Evolutionary conservation across 805 yeast species (phyloP).

Genomic region (Zygotorulaspora danielsina): DNA sequence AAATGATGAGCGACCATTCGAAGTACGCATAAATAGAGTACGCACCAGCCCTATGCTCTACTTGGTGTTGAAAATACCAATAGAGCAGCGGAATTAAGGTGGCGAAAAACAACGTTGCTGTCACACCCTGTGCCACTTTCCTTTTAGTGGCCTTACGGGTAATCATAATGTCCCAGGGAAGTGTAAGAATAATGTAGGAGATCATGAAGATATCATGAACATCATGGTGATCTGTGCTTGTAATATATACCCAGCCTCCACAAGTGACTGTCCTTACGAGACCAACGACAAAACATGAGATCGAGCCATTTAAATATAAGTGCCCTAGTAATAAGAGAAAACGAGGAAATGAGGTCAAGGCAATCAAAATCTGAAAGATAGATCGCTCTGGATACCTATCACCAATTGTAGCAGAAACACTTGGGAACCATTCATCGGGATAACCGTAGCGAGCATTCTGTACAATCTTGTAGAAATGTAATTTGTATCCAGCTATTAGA

Average conservation of each 20-base stretch:
- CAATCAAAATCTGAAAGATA: constrained; percentile 84
- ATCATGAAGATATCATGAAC: constrained; percentile 96
- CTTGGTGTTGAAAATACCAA: constrained; percentile 89
- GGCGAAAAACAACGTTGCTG: constrained; percentile 62
- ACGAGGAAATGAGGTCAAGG: constrained; percentile 90
- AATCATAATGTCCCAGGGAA: constrained; percentile 82
- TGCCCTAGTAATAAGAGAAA: constrained; percentile 54
- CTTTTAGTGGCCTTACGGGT: constrained; percentile 44
- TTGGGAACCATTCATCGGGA: constrained; percentile 98
- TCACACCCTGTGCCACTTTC: constrained; percentile 45
- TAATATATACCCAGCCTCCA: constrained; percentile 98
- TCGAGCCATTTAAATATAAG: constrained; percentile 38
- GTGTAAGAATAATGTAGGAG: constrained; percentile 75
- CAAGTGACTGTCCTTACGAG: constrained; percentile 86
- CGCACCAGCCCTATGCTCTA: constrained; percentile 84
- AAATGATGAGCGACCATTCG: constrained; percentile 84
- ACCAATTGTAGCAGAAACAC: constrained; percentile 95
- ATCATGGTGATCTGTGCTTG: constrained; percentile 96
- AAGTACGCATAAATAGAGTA: constrained; percentile 91
- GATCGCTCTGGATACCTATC: constrained; percentile 96
- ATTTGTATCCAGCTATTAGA: constrained; percentile 61
- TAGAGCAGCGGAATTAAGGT: constrained; percentile 77
- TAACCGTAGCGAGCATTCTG: constrained; percentile 81
- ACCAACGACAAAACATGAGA: constrained; percentile 46
- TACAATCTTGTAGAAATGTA: constrained; percentile 87